Percentiles rank a stretch among this genome's conserved stretches.
phyloP scores from a whole-genome alignment of 345 rosid genomes.

The Salix exigua region DNA sequence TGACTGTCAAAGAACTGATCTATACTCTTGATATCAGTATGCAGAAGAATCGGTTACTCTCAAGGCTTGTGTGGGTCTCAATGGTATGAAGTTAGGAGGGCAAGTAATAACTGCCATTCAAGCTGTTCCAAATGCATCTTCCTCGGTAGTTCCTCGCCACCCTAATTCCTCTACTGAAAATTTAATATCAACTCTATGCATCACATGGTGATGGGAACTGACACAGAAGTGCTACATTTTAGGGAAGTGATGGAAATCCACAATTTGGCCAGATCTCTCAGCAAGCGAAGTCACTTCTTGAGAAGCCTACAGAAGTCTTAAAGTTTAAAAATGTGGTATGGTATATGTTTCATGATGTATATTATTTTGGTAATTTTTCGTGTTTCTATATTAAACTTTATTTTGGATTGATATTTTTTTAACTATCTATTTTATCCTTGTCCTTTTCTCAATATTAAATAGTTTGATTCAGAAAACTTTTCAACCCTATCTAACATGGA shows the following conservation, averaged over 20 bases:
- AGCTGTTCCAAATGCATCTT: slow-evolving; percentile 44
- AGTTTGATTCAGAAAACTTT: slow-evolving; percentile 59
- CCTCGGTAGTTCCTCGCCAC: slow-evolving; percentile 41
- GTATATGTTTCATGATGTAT: not conserved
- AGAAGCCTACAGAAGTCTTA: slow-evolving; percentile 66
- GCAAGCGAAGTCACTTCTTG: slow-evolving; percentile 72
- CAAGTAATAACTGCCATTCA: slow-evolving; percentile 74
- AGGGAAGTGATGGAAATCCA: slow-evolving; percentile 48
- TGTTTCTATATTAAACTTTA: not conserved
- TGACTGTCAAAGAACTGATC: slow-evolving; percentile 3
- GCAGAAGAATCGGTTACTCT: slow-evolving; percentile 58
- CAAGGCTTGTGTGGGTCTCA: slow-evolving; percentile 85
- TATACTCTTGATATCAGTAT: slow-evolving; percentile 41
- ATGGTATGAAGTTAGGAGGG: slow-evolving; percentile 92
- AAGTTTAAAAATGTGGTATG: slow-evolving; percentile 86
- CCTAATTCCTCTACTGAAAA: slow-evolving; percentile 4
- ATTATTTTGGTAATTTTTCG: not conserved
- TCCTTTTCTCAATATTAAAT: not conserved
- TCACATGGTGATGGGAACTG: slow-evolving; percentile 12
- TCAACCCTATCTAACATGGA: slow-evolving; percentile 49
- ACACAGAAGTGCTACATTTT: slow-evolving; percentile 20
- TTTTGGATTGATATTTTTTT: slow-evolving; percentile 1
- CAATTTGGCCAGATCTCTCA: slow-evolving; percentile 61
- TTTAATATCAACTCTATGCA: not conserved
- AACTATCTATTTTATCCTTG: slow-evolving; percentile 6